Evolutionary conservation across 1,284 basidiomycete species (phyloP), one percentile per base, ranked within the genome.

Genomic region (Microbotryomycetes sp.): DNA sequence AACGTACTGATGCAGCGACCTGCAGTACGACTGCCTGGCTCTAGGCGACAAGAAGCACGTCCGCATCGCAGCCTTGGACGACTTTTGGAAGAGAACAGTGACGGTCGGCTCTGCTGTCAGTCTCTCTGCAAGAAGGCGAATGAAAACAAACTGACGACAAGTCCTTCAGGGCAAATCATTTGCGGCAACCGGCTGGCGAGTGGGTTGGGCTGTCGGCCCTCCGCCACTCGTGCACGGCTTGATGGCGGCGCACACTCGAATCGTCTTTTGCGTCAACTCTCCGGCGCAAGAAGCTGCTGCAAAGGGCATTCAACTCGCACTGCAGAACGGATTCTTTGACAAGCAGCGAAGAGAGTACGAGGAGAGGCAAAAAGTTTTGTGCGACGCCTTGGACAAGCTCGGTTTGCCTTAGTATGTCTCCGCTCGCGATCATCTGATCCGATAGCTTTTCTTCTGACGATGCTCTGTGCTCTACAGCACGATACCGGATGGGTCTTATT

Each of bases 131-230:
- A 89, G 92, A 18, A 21, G 24, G 4, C 27, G n/a, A n/a, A n/a
- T n/a, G n/a, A n/a, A n/a, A n/a, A n/a, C n/a, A n/a, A n/a, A n/a
- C n/a, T n/a, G n/a, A n/a, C n/a, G n/a, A n/a, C n/a, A n/a, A n/a
- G n/a, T n/a, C n/a, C n/a, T n/a, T 4, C 52, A 54, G n/a, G 71
- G 72, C 45, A 73, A 77, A 79, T 85, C 90, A n/a, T 99, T 99
- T 75, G 89, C 94, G 18, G 91, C 91, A 7, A 99, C 96, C 1
- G 96, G 96, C 26, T 98, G 94, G 94, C 85, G 96, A 60, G 84
- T 98, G 26, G 96, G 94, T 59, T 98, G 92, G 92, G 82, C 93
- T 15, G 86, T 98, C 66, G 96, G 88, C 5, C 89, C 91, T 4
- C 74, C 82, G 24, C 84, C 84, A 45, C 88, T 98, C 70, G 88